These are phyloP conservation scores for Suhomyces sp. DNA, from an alignment of 805 yeast species.

Conservation along the genomic window DNA sequence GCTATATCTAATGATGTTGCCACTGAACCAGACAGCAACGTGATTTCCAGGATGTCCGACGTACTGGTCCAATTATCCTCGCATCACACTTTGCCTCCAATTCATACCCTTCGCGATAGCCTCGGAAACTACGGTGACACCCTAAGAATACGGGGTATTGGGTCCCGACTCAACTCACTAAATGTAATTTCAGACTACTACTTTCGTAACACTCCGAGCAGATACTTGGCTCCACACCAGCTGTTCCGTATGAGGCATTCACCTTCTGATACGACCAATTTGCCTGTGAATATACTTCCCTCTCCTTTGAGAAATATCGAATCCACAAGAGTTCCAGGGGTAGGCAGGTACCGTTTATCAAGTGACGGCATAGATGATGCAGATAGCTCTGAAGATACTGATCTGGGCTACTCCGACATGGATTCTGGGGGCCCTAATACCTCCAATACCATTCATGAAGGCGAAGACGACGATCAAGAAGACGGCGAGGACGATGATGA, in stretches of 20 bases:
- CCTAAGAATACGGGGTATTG: slow-evolving; percentile 5
- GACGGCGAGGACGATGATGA: slow-evolving; percentile 10
- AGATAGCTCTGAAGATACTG: slow-evolving; percentile 2
- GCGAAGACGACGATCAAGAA: slow-evolving; percentile 5
- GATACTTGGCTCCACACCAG: slow-evolving; percentile 1
- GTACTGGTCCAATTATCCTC: too few species aligned
- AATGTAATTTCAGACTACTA: slow-evolving; percentile 14
- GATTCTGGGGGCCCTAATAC: too few species aligned
- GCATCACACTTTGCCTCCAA: slow-evolving; percentile 1
- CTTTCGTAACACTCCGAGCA: slow-evolving; percentile 9
- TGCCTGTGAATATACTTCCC: slow-evolving; percentile 9
- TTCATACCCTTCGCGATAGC: not conserved
- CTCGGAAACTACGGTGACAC: not conserved
- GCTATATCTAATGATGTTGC: too few species aligned
- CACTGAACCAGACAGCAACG: too few species aligned
- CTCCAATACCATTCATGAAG: slow-evolving; percentile 8
- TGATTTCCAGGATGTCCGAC: too few species aligned
- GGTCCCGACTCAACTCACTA: slow-evolving; percentile 12
- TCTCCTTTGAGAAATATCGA: slow-evolving; percentile 8
- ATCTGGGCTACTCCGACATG: slow-evolving; percentile 6
- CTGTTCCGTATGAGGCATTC: too few species aligned
- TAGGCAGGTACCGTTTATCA: too few species aligned
- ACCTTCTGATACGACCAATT: too few species aligned
- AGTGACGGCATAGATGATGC: not conserved
- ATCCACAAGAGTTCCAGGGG: too few species aligned